Evolutionary conservation across 2,329 filamentous ascomycete species (phyloP).

Genomic region (Xylaria hypoxylon): DNA sequence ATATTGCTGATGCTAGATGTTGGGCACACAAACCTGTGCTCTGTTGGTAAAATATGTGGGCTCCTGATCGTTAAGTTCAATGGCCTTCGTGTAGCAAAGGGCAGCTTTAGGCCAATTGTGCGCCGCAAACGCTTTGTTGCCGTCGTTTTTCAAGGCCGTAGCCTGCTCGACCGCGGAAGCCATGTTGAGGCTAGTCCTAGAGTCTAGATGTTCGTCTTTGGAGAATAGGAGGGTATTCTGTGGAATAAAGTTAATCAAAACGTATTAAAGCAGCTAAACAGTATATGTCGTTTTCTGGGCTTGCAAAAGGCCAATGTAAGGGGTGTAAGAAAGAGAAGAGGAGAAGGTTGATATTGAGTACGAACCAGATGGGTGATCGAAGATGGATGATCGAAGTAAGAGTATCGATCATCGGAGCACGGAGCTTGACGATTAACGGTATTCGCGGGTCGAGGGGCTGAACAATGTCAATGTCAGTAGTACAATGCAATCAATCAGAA

Average conservation of each 20-base stretch:
- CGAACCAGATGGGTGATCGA: conserved; percentile 1
- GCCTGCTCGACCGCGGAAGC: conserved; percentile 71
- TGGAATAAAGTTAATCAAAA: not conserved
- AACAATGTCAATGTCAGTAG: conserved; percentile 20
- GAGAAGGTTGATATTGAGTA: conserved; percentile 13
- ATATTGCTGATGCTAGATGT: conserved; percentile 7
- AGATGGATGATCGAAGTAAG: conserved; percentile 18
- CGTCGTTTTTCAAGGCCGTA: conserved; percentile 87
- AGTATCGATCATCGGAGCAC: conserved; percentile 42
- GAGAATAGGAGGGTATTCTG: not conserved
- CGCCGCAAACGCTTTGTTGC: conserved; percentile 89
- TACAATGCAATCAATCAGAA: conserved; percentile 22
- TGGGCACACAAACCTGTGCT: conserved; percentile 77
- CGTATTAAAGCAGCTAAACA: not conserved
- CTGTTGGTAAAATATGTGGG: conserved; percentile 94
- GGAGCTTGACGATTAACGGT: conserved; percentile 39
- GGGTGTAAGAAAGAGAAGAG: not conserved
- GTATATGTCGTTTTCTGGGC: not conserved
- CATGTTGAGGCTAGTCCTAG: conserved; percentile 50
- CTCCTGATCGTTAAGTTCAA: conserved; percentile 83
- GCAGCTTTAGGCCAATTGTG: conserved; percentile 89
- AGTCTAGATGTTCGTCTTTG: not conserved
- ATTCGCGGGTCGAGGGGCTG: not conserved
- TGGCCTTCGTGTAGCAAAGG: conserved; percentile 87
- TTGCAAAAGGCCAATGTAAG: not conserved